phyloP scores from a whole-genome alignment of 2,329 filamentous ascomycete genomes.

The Fusarium sp. region DNA sequence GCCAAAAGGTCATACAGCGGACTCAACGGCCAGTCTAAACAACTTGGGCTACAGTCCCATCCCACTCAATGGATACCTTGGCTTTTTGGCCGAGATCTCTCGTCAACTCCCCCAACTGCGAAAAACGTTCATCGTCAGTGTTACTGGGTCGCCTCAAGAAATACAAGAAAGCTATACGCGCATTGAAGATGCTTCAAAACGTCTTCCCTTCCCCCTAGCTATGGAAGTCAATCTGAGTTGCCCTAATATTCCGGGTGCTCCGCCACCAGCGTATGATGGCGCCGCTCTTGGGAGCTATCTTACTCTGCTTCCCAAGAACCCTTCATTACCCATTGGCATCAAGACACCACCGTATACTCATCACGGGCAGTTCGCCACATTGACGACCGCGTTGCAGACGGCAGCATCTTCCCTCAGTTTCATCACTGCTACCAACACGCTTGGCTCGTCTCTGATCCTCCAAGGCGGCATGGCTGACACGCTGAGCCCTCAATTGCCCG shows the following conservation, averaged over 20 bases:
- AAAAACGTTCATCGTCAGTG: conserved; percentile 78
- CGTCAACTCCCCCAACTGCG: conserved; percentile 23
- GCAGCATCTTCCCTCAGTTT: conserved; percentile 67
- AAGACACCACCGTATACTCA: conserved; percentile 86
- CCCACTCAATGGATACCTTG: conserved; percentile 71
- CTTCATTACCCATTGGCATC: conserved; percentile 67
- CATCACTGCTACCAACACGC: conserved; percentile 80
- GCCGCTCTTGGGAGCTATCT: conserved; percentile 70
- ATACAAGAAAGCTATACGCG: conserved; percentile 69
- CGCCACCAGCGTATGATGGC: conserved; percentile 79
- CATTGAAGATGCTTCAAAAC: conserved; percentile 58
- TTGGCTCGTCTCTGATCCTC: conserved; percentile 77
- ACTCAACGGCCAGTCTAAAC: conserved; percentile 69
- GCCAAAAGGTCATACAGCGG: conserved; percentile 43
- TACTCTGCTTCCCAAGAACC: conserved; percentile 56
- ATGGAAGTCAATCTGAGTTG: conserved; percentile 86
- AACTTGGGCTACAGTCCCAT: conserved; percentile 82
- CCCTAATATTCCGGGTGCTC: conserved; percentile 78
- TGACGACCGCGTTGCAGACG: conserved; percentile 66
- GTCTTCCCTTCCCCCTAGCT: conserved; percentile 67
- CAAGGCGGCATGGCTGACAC: conserved; percentile 36
- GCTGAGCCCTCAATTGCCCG: conserved; percentile 63
- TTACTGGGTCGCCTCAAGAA: conserved; percentile 75
- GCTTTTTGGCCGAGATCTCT: conserved; percentile 66
- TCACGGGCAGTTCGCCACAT: conserved; percentile 71